Base-by-base conservation (phyloP, 768 basidiomycete species). In the Erythrobasidium yunnanense region DNA sequence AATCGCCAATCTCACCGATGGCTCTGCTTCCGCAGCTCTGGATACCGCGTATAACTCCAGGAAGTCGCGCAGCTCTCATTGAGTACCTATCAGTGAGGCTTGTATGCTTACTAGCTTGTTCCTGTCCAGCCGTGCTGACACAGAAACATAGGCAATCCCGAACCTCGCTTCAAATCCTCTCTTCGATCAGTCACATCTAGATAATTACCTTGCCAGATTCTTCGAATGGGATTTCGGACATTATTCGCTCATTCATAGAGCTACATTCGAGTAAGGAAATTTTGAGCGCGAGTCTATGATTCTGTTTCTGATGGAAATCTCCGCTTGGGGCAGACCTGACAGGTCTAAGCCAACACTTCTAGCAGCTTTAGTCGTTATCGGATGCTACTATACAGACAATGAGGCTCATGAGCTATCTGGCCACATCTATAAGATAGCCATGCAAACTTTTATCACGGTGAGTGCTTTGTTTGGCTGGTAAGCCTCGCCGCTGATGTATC, bases 391-490 rank as follows among this genome's bases (percentile, higher is more conserved):
- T 25, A 69, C 69, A 0, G 56, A 66, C 2, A 42, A 56, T 34
- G 70, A 70, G 20, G 68, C 69, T 7, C 69, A 68, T 47, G 60
- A 55, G 33, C 57, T 73, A 8, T 67, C 72, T 4, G 62, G 60
- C 3, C 56, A 69, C 47, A 58, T 73, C 0, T 69, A 73, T 29
- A 27, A 32, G 18, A 22, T 30, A 29, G 42, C 32, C 32, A 8
- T 51, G 29, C 46, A 51, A 15, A 22, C 25, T 27, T 23, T 63
- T 22, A 46, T 63, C n/a, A 23, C 49, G 4, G 60, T 63, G 7
- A 51, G 60, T 63, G 35, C 38, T 38, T 8, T 7, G 13, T 20
- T 6, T 20, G 7, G 11, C 49, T 22, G 22, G 29, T 13, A 20
- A 55, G 11, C 7, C 4, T 25, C 7, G 7, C 13, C 4, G 20